Conservation (phyloP, 2,329 filamentous ascomycete genomes). For the Aureobasidium sp. region DNA sequence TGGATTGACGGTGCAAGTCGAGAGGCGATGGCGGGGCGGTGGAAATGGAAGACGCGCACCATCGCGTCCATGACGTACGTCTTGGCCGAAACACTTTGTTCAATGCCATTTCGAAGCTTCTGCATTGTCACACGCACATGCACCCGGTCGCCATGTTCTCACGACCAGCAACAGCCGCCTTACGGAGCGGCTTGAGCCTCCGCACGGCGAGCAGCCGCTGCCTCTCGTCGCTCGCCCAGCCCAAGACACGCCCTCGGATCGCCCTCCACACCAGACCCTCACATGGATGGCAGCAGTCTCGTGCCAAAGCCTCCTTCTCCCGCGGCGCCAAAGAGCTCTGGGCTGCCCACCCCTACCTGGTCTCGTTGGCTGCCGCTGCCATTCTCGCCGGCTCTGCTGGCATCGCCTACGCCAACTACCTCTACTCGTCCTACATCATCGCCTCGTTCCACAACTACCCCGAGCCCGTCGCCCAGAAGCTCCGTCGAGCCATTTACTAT, state of each 20-base stretch:
- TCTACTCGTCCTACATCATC: slow-evolving; percentile 42
- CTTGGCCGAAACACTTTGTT: not conserved
- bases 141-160: slow-evolving; percentile 30
- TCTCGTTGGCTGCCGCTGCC: slow-evolving; percentile 27
- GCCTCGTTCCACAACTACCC: slow-evolving; percentile 53
- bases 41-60: not conserved
- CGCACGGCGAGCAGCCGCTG: not conserved
- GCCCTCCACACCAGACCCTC: not conserved
- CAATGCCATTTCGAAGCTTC: not conserved
- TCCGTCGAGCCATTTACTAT: slow-evolving; percentile 82
- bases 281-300: not conserved
- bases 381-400: slow-evolving; percentile 35
- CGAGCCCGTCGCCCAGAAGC: slow-evolving; percentile 61
- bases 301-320: slow-evolving; percentile 18
- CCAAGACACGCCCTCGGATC: not conserved
- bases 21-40: not conserved
- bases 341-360: slow-evolving; percentile 33
- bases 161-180: slow-evolving; percentile 25
- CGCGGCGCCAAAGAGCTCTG: slow-evolving; percentile 30
- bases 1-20: not conserved
- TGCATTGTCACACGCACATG: slow-evolving; percentile 16
- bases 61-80: not conserved
- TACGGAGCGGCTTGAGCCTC: not conserved
- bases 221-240: not conserved
- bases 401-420: slow-evolving; percentile 39